Percentiles rank a stretch among this genome's conserved stretches.
Evolutionary conservation across 1,139 yeast species (phyloP).

Genomic region (Chernovozyma sophiae-reginae): DNA sequence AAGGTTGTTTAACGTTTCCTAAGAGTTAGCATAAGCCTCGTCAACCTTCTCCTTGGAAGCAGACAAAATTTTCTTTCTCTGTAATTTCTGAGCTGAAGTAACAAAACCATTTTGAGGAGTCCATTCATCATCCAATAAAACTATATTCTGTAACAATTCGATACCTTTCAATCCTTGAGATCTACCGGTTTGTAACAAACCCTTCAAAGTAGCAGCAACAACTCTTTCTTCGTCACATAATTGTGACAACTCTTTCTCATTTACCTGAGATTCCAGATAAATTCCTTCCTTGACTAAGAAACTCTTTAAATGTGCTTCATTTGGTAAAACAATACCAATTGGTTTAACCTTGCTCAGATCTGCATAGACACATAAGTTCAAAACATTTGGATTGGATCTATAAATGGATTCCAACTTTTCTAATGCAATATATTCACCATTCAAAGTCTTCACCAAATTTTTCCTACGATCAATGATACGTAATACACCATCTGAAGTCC

Average conservation of each 20-base stretch:
- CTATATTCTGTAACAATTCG: conserved; percentile 78
- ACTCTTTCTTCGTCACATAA: conserved; percentile 57
- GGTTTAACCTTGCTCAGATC: conserved; percentile 86
- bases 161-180: conserved; percentile 79
- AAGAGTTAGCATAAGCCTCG: conserved; percentile 37
- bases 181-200: conserved; percentile 71
- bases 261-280: conserved; percentile 44
- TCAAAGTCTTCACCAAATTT: conserved; percentile 91
- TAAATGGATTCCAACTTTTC: conserved; percentile 86
- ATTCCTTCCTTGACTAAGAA: conserved; percentile 52
- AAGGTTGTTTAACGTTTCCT: too few species aligned
- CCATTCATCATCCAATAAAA: conserved; percentile 88
- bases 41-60: conserved; percentile 60
- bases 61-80: conserved; percentile 83
- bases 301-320: conserved; percentile 59
- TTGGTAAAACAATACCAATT: conserved; percentile 83
- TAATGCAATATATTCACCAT: conserved; percentile 97
- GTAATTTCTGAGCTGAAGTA: conserved; percentile 94
- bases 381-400: conserved; percentile 75
- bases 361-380: conserved; percentile 89
- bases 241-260: conserved; percentile 42
- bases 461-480: conserved; percentile 90
- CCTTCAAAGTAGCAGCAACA: conserved; percentile 48
- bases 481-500: conserved; percentile 78
- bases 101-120: conserved; percentile 94